Conservation (phyloP, 73 alveolate species). For the Uronychia setigera region DNA sequence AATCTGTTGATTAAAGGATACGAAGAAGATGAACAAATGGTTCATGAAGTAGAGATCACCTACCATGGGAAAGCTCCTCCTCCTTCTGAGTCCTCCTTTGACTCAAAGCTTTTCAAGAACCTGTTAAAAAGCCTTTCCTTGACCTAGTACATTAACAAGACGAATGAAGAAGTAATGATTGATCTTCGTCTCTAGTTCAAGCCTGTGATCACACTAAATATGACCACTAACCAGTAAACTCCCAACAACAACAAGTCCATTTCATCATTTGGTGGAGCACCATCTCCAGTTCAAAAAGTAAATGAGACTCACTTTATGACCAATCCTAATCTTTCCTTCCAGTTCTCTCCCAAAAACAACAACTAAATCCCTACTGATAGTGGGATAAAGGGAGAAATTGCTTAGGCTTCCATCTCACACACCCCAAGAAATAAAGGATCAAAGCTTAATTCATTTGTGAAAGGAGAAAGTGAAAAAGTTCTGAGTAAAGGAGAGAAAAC, state of each 20-base stretch:
- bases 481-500: not conserved
- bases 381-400: not conserved
- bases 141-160: not conserved
- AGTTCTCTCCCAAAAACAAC: not conserved
- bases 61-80: conserved; percentile 3
- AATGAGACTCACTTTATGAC: not conserved
- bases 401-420: not conserved
- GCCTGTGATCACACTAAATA: not conserved
- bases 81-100: not conserved
- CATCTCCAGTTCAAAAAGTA: not conserved
- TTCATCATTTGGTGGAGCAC: not conserved
- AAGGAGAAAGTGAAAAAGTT: not conserved
- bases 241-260: not conserved
- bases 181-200: not conserved
- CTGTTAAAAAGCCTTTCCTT: not conserved
- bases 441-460: not conserved
- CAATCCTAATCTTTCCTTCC: not conserved
- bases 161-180: too few relatives aligned
- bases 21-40: not conserved
- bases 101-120: not conserved
- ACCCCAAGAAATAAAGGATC: not conserved
- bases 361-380: not conserved
- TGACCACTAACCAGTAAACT: not conserved
- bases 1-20: not conserved
- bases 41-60: not conserved